Evolutionary conservation across 768 basidiomycete species (phyloP), one percentile per base, ranked within the genome.

Genomic region (Boletus sensibilis): DNA sequence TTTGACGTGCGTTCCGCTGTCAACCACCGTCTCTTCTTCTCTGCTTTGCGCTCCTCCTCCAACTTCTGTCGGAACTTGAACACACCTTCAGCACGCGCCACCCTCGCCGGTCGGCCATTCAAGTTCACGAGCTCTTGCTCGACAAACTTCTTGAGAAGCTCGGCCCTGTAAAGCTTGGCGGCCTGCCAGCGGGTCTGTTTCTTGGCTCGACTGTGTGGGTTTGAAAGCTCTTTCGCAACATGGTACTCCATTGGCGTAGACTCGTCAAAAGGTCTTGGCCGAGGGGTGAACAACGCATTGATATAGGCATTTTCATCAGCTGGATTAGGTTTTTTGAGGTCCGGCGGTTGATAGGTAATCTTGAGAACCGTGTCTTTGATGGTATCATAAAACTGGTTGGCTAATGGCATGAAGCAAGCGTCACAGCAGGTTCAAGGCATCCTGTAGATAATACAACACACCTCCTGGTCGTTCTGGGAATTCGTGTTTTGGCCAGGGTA

Each of bases 161-260:
- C 69, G 42, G 78, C 75, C 65, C 78, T 79, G 58, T 78, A 74
- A 18, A 68, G 61, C 59, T 79, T 78, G 60, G 78, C 79, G 5
- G 75, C 76, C 68, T 88, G 82, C 87, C 88, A 93, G 59, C 92
- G 83, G 47, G 76, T 76, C 64, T 88, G 85, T 69, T 89, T 92
- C 77, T 90, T 92, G 10, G 90, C 88, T 20, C 89, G 85, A 13
- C 88, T 84, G 65, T 92, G 87, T 25, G 90, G 90, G 69, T 92
- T 92, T 27, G 88, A 79, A 38, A 94, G 81, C 65, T 94, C 92
- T 58, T 80, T 80, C 43, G 75, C 67, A 54, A 94, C 72, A 65
- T 83, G 82, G 23, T 80, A 65, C 67, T 94, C 92, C 56, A 90
- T 78, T 13, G 88, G 87, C 11, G 76, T 74, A 14, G 77, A 70